phyloP scores from a whole-genome alignment of 2,329 filamentous ascomycete species.

The Periconia macrospinosa region DNA sequence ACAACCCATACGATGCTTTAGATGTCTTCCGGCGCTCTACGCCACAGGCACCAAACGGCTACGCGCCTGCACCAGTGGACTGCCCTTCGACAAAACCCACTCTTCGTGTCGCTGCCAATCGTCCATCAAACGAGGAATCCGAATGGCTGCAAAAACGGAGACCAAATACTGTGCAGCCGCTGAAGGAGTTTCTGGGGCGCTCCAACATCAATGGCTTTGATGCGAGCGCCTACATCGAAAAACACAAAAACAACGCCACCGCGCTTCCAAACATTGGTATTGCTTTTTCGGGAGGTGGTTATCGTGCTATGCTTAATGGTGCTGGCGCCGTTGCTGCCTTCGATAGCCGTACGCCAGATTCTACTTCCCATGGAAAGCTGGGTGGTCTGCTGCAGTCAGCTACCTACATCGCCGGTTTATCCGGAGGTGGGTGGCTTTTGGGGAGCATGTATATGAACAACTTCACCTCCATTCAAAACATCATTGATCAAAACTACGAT shows the following conservation, averaged over 20 bases:
- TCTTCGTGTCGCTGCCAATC: constrained; percentile 63
- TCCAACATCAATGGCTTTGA: constrained; percentile 79
- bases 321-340: constrained; percentile 79
- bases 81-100: constrained; percentile 72
- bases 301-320: constrained; percentile 82
- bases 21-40: constrained; percentile 46
- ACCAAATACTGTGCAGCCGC: constrained; percentile 72
- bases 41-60: constrained; percentile 65
- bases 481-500: constrained; percentile 52
- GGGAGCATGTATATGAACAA: constrained; percentile 80
- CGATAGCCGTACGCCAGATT: constrained; percentile 69
- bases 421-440: constrained; percentile 82
- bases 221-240: constrained; percentile 70
- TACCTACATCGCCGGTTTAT: constrained; percentile 80
- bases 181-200: constrained; percentile 71
- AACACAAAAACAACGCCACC: constrained; percentile 57
- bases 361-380: constrained; percentile 67
- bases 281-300: constrained; percentile 81
- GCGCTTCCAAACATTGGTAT: constrained; percentile 71
- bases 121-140: constrained; percentile 69
- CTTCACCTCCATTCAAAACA: constrained; percentile 67
- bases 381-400: constrained; percentile 79
- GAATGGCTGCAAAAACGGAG: constrained; percentile 74
- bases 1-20: constrained; percentile 15
- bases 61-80: constrained; percentile 67